Percentiles rank a stretch among this genome's conserved stretches.
Conservation (phyloP, 176 grass and related monocot genomes). For the Juncus inflexus region DNA sequence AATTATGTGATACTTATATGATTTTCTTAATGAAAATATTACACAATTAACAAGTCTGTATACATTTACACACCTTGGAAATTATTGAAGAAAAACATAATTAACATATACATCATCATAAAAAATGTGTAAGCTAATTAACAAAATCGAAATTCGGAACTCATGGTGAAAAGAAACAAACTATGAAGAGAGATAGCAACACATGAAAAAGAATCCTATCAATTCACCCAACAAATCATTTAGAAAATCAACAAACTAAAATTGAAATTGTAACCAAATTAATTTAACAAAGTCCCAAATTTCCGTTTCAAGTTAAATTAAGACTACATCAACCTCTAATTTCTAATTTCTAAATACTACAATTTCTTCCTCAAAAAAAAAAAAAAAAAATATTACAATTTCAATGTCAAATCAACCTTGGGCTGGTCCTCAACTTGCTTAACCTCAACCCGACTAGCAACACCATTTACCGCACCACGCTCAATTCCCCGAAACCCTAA, state of each 20-base stretch:
- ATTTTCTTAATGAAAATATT: no score
- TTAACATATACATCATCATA: no score
- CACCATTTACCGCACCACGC: neutral
- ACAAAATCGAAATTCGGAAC: no score
- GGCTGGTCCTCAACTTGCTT: conserved; percentile 15
- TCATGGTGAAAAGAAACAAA: no score
- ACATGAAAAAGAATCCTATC: no score
- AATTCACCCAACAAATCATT: neutral
- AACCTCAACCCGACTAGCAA: neutral
- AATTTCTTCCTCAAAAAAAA: no score
- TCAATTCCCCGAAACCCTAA: conserved; percentile 15
- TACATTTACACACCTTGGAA: no score
- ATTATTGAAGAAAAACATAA: no score
- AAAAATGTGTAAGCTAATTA: no score
- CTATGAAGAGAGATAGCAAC: no score
- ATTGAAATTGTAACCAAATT: conserved; percentile 16
- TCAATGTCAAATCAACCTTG: conserved; percentile 27
- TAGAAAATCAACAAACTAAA: conserved; percentile 1
- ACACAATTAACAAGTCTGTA: no score
- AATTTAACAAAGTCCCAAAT: conserved; percentile 9
- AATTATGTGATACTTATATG: no score
- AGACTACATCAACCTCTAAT: neutral
- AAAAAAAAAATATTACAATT: conserved; percentile 1
- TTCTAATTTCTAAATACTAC: neutral
- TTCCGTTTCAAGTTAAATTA: conserved; percentile 5